Evolutionary conservation across 169 alveolate species (phyloP), one percentile per base, ranked within the genome.

Genomic region (Eimeria necatrix): DNA sequence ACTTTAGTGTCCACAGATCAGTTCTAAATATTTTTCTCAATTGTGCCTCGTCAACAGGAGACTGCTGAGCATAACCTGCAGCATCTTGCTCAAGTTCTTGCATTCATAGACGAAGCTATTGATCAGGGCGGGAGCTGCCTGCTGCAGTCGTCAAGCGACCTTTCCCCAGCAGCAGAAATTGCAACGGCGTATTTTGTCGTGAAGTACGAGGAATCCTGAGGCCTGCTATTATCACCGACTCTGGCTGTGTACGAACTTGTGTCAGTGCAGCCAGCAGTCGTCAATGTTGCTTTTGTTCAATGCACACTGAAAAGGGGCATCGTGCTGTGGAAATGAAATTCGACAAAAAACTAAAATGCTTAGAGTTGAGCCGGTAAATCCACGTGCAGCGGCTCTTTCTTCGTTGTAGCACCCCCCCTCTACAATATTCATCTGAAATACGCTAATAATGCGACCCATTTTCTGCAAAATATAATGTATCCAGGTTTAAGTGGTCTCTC

Each of bases 61-160:
- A 8, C n/a, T 14, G 22, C 41, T 5, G 73, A 85, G 48, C 48
- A 46, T 6, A 85, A 46, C 49, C 64, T 85, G 26, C 32, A n/a
- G 26, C 81, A 85, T 46, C 48, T 85, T 20, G 93, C 93, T 41
- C 16, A 26, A 85, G 61, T 61, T 18, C 81, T 85, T 46, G 81
- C 80, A 9, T 85, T 85, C 24, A 85, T 85, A 41, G 93, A 85
- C 8, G 93, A 85, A 18, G 93, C 93, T 7, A 14, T 51, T 20
- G 83, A 85, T 20, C 93, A 60, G 52, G 93, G 93, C 32, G 93
- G 93, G 7, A 85, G 93, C 81, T 85, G 93, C 64, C 46, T 85
- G 64, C 5, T 85, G 81, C 61, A 85, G 41, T 85, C 93, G 61
- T 60, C 81, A 24, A 41, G 46, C 3, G 78, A 59, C 26, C 60